Base-by-base conservation (phyloP, 2,329 filamentous ascomycete species). In the Botrytis deweyae region DNA sequence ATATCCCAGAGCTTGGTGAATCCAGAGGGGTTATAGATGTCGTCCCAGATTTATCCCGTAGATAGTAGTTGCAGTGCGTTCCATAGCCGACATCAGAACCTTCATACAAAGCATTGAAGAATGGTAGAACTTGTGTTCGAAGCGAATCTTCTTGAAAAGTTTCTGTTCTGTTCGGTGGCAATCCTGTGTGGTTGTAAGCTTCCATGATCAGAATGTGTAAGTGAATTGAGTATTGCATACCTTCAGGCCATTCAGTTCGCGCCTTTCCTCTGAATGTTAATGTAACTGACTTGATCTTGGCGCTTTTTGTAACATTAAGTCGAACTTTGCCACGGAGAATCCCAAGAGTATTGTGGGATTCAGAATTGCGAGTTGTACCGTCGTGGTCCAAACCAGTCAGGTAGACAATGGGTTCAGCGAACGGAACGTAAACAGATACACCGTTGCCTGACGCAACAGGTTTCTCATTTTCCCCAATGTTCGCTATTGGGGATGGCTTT, bases 211-310 rank as follows among this genome's bases (percentile, higher is more conserved):
- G 16, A 42, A 42, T 9, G 14, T 22, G 14, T 6, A 33, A 68
- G 25, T 33, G 18, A n/a, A 66, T 49, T 52, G n/a, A 12, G 49
- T 72, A 72, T 36, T 49, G 87, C 88, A 92, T 84, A 88, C 90
- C 94, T 84, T 98, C 96, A 25, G 96, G 95, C 96, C 96, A 99
- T 80, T 97, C 94, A 1, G 96, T 98, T 76, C 92, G 89, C 4
- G 94, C 93, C 80, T 90, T 92, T 44, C 95, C 96, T 59, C 91
- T 89, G 78, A 99, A 93, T 79, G 93, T 95, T 70, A 99, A 86
- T 9, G 92, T 94, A 38, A 99, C 89, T 6, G 93, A 92, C 85
- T 97, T 98, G 77, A 99, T 91, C 83, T 99, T 99, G 65, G 94
- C 90, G 77, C 93, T 92, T 81, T 98, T 98, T 64, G 92, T 91